A percentile compares a stretch with the other conserved stretches of the same genome.
Evolutionary conservation across 306 rosid species (phyloP).

Genomic region (Rosa multiflora): DNA sequence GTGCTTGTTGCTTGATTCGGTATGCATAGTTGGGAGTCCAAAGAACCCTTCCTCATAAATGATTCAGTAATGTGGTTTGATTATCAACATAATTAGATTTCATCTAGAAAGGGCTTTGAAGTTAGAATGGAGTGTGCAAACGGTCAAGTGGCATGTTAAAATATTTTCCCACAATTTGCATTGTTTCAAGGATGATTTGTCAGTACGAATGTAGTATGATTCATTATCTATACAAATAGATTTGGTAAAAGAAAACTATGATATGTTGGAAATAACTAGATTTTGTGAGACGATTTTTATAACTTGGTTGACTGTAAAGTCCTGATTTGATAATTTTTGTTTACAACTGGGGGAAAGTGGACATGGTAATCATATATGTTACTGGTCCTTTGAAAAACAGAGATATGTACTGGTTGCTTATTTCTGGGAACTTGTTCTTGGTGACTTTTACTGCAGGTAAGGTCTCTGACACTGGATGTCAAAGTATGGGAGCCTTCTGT

Average conservation of each 20-base stretch:
- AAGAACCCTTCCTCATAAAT: background rate
- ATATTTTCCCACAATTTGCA: background rate
- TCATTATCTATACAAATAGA: background rate
- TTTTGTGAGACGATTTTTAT: background rate
- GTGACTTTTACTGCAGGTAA: conserved; percentile 58
- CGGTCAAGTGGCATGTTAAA: background rate
- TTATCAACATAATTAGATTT: background rate
- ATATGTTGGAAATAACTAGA: background rate
- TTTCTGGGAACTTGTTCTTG: conserved; percentile 11
- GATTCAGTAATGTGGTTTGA: background rate
- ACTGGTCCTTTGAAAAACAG: background rate
- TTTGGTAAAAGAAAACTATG: background rate
- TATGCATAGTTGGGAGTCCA: background rate
- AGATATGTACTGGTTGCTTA: conserved; percentile 28
- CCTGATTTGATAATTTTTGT: background rate
- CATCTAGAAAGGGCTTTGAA: background rate
- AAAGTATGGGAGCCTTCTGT: conserved; percentile 99
- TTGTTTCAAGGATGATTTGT: background rate
- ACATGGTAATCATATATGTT: conserved; percentile 15
- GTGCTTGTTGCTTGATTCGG: background rate
- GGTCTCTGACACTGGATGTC: conserved; percentile 96
- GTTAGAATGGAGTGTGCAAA: background rate
- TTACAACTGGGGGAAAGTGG: conserved; percentile 8
- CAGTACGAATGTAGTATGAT: background rate
- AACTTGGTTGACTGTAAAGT: background rate